phyloP scores from a whole-genome alignment of 2,329 filamentous ascomycete genomes.

The Colletotrichum melonis region DNA sequence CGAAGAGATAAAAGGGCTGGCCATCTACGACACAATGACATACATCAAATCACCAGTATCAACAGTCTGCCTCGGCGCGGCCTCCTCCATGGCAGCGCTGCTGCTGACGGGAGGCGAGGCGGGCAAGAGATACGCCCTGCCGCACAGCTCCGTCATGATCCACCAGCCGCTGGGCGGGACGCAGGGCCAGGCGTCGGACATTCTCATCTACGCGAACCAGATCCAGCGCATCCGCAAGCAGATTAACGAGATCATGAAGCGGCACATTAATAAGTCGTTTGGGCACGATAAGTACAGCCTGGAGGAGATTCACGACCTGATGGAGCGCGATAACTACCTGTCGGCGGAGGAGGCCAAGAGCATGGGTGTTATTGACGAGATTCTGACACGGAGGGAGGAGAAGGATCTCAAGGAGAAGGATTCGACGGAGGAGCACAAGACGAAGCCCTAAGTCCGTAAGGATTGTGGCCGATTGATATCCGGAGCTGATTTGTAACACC shows the following conservation, averaged over 20 bases:
- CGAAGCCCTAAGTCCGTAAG: slow-evolving; percentile 21
- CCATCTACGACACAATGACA: slow-evolving; percentile 99
- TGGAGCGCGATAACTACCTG: slow-evolving; percentile 98
- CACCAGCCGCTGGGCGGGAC: slow-evolving; percentile 90
- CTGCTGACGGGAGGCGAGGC: slow-evolving; percentile 87
- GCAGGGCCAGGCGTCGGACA: slow-evolving; percentile 77
- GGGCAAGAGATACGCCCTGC: slow-evolving; percentile 87
- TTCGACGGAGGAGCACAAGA: slow-evolving; percentile 30
- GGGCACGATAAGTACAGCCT: slow-evolving; percentile 80
- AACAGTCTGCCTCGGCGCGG: slow-evolving; percentile 94
- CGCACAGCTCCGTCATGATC: slow-evolving; percentile 96
- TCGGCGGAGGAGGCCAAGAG: slow-evolving; percentile 88
- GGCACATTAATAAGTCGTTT: slow-evolving; percentile 83
- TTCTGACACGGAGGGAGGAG: slow-evolving; percentile 74
- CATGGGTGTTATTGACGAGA: slow-evolving; percentile 91
- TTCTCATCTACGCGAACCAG: slow-evolving; percentile 97
- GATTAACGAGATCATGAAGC: slow-evolving; percentile 89
- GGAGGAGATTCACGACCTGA: slow-evolving; percentile 89
- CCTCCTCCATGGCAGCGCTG: slow-evolving; percentile 93
- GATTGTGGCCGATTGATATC: not conserved
- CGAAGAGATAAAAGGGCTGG: slow-evolving; percentile 62
- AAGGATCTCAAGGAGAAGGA: slow-evolving; percentile 36
- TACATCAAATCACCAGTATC: slow-evolving; percentile 95
- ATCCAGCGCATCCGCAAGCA: slow-evolving; percentile 88
- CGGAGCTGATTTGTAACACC: not conserved